Conservation (phyloP, 495 filamentous ascomycete genomes). For the Astrothelium macrocarpum region DNA sequence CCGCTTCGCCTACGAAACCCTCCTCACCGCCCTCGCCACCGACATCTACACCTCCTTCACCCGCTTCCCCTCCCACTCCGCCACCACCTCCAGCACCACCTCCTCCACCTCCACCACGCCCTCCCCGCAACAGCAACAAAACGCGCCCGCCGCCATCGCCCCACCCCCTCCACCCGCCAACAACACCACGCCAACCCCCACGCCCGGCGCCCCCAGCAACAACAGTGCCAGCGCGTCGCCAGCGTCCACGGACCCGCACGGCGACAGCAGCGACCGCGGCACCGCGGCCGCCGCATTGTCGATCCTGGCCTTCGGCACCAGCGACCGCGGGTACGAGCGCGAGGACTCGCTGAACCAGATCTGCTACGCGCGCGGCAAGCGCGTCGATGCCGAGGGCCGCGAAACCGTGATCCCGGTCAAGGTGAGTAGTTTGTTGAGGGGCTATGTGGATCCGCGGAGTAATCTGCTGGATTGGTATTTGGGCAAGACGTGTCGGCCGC, state of each 20-base stretch:
- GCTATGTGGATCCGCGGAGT: constrained; percentile 30
- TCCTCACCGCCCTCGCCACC: constrained; percentile 26
- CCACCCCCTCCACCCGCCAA: constrained; percentile 5
- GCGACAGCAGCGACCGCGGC: background rate
- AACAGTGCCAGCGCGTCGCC: background rate
- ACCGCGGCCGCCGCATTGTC: constrained; percentile 17
- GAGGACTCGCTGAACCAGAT: constrained; percentile 32
- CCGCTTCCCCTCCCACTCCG: background rate
- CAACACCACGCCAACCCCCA: constrained; percentile 7
- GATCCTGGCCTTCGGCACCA: constrained; percentile 32
- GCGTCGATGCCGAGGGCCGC: constrained; percentile 25
- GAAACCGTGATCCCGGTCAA: constrained; percentile 22
- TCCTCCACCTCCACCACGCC: background rate
- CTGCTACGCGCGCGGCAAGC: constrained; percentile 29
- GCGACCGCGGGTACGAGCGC: constrained; percentile 32
- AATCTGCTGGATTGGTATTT: constrained; percentile 27
- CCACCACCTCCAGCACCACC: background rate
- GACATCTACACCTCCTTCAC: constrained; percentile 11
- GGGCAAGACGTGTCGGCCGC: constrained; percentile 4
- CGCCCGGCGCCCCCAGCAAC: background rate
- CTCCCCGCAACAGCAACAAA: background rate
- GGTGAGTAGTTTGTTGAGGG: constrained; percentile 29
- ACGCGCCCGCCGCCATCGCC: background rate
- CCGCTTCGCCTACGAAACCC: constrained; percentile 26
- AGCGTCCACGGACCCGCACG: background rate